These are phyloP conservation scores for Trypanosoma brucei DNA, from an alignment of 208 protist species.

Conservation along the genomic window DNA sequence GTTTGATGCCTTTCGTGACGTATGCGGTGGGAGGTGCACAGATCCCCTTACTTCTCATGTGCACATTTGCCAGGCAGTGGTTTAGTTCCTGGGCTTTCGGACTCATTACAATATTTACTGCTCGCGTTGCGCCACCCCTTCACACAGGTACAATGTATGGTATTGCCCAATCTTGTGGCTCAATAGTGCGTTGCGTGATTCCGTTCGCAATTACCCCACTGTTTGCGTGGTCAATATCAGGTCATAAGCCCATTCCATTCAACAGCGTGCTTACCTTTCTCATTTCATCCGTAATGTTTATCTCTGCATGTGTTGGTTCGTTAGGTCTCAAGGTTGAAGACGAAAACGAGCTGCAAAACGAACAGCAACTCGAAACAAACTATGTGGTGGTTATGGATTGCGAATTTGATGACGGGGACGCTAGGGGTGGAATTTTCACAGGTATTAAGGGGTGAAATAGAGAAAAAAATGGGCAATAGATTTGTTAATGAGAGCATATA, in stretches of 20 bases:
- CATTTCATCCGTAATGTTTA: constrained; percentile 19
- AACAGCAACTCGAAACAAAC: background rate
- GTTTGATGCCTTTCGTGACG: constrained; percentile 31
- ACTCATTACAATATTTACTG: constrained; percentile 51
- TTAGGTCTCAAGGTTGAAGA: constrained; percentile 22
- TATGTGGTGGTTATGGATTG: background rate
- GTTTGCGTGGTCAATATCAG: constrained; percentile 74
- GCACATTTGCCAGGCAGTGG: constrained; percentile 47
- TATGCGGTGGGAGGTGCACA: constrained; percentile 2
- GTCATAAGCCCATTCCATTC: constrained; percentile 33
- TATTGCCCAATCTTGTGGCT: constrained; percentile 64
- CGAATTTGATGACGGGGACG: too few species aligned
- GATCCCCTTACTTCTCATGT: constrained; percentile 32
- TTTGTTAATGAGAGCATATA: too few species aligned
- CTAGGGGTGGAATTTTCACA: too few species aligned
- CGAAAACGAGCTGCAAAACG: background rate
- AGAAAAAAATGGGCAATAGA: too few species aligned
- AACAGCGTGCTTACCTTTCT: constrained; percentile 58
- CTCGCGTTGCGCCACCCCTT: constrained; percentile 48
- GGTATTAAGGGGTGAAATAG: too few species aligned
- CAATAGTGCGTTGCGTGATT: constrained; percentile 50
- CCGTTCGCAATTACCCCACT: constrained; percentile 61
- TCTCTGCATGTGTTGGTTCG: constrained; percentile 12
- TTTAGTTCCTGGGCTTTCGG: constrained; percentile 54
- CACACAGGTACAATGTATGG: constrained; percentile 71